These are phyloP conservation scores for Cytospora chrysosperma DNA, from an alignment of 2,329 filamentous ascomycete genomes.

Conservation along the genomic window DNA sequence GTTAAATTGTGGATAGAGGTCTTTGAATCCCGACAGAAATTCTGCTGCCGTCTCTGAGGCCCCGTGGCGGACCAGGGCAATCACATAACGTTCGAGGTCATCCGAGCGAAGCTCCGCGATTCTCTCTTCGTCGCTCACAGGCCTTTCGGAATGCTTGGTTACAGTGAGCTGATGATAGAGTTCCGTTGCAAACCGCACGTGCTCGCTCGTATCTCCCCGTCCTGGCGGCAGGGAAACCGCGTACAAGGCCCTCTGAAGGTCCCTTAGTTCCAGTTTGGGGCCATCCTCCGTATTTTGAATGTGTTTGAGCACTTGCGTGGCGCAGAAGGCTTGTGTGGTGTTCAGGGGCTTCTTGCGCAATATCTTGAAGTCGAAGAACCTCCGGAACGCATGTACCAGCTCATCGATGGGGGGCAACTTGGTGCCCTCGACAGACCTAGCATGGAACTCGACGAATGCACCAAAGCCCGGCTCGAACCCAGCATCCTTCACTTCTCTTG, in stretches of 20 bases:
- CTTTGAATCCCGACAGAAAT: slow-evolving; percentile 35
- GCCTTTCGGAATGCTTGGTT: neutral
- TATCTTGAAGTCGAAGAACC: slow-evolving; percentile 60
- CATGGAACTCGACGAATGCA: slow-evolving; percentile 66
- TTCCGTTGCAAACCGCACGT: slow-evolving; percentile 47
- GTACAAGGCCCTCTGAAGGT: slow-evolving; percentile 46
- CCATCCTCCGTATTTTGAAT: slow-evolving; percentile 60
- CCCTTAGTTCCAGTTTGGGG: slow-evolving; percentile 38
- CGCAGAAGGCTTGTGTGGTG: slow-evolving; percentile 64
- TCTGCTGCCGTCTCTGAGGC: slow-evolving; percentile 53
- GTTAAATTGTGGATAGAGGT: slow-evolving; percentile 33
- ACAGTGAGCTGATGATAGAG: slow-evolving; percentile 41
- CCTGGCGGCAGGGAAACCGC: slow-evolving; percentile 43
- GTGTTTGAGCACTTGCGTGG: slow-evolving; percentile 47
- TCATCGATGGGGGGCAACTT: slow-evolving; percentile 64
- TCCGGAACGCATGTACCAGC: slow-evolving; percentile 62
- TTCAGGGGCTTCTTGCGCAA: slow-evolving; percentile 53
- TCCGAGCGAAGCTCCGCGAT: slow-evolving; percentile 27
- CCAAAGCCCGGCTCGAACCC: slow-evolving; percentile 70
- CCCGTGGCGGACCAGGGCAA: slow-evolving; percentile 53
- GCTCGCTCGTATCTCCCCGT: slow-evolving; percentile 42
- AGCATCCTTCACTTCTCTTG: slow-evolving; percentile 58
- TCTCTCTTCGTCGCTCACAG: neutral
- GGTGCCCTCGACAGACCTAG: slow-evolving; percentile 60
- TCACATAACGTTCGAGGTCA: slow-evolving; percentile 38